These are phyloP conservation scores for maize (Zea mays) DNA, from an alignment of 176 grass and related monocot species.

Conservation along the genomic window Zm-B73-REFERENCE-NAM-5.0 NC_050099.1:56604501-56605000, in stretches of 20 bases:
- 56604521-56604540: background rate
- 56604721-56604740: conserved; percentile 97
- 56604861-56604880: conserved; percentile 7
- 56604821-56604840: background rate
- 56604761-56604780: conserved; percentile 83
- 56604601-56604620: conserved; percentile 15
- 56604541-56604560: conserved; percentile 24
- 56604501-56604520: conserved; percentile 36
- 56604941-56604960: conserved; percentile 86
- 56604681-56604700: conserved; percentile 89
- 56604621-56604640: conserved; percentile 29
- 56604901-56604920: conserved; percentile 62
- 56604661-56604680: conserved; percentile 64
- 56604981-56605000: conserved; percentile 39
- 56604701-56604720: conserved; percentile 79
- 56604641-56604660: conserved; percentile 33
- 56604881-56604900: background rate
- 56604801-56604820: conserved; percentile 57
- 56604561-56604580: conserved; percentile 26
- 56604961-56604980: conserved; percentile 98
- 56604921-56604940: conserved; percentile 96
- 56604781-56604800: conserved; percentile 98
- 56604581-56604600: conserved; percentile 33
- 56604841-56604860: conserved; percentile 20
- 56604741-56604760: conserved; percentile 86